Evolutionary conservation across 768 basidiomycete species (phyloP).

Genomic region (Hypholoma sublateritium): DNA sequence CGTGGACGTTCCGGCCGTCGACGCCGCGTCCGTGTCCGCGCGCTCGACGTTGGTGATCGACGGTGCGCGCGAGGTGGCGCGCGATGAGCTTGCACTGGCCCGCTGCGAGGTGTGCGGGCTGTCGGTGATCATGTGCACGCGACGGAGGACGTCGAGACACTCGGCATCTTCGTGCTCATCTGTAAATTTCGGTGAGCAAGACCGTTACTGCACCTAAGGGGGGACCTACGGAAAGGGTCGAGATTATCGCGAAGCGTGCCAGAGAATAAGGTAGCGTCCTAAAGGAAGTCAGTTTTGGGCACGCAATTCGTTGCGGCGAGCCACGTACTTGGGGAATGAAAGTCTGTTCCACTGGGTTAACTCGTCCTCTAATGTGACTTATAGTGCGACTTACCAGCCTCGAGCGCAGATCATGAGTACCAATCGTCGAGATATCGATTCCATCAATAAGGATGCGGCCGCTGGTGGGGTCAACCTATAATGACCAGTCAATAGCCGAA

Average conservation of each 20-base stretch:
- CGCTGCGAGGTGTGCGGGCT: constrained; percentile 48
- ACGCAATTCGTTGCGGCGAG: not conserved
- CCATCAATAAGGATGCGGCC: constrained; percentile 86
- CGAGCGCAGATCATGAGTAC: constrained; percentile 80
- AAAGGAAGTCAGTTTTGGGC: not conserved
- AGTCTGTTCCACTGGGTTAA: constrained; percentile 43
- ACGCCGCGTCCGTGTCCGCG: constrained; percentile 39
- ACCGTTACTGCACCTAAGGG: not conserved
- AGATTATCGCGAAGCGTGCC: constrained; percentile 76
- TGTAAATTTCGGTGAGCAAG: constrained; percentile 21
- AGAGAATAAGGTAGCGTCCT: constrained; percentile 77
- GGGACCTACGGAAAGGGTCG: constrained; percentile 61
- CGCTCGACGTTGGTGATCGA: constrained; percentile 40
- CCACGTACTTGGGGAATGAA: constrained; percentile 65
- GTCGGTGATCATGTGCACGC: constrained; percentile 74
- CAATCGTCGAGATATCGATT: constrained; percentile 84
- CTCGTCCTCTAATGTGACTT: constrained; percentile 1
- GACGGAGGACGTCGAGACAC: constrained; percentile 75
- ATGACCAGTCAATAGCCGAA: constrained; percentile 1
- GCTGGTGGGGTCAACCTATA: constrained; percentile 66
- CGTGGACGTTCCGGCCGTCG: constrained; percentile 47
- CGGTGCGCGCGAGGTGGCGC: constrained; percentile 39
- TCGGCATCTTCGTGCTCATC: constrained; percentile 79
- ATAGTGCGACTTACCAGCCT: constrained; percentile 49
- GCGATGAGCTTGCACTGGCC: constrained; percentile 47